Base-by-base conservation (phyloP, 139 green algal species). In the Haematococcus sp. region DNA sequence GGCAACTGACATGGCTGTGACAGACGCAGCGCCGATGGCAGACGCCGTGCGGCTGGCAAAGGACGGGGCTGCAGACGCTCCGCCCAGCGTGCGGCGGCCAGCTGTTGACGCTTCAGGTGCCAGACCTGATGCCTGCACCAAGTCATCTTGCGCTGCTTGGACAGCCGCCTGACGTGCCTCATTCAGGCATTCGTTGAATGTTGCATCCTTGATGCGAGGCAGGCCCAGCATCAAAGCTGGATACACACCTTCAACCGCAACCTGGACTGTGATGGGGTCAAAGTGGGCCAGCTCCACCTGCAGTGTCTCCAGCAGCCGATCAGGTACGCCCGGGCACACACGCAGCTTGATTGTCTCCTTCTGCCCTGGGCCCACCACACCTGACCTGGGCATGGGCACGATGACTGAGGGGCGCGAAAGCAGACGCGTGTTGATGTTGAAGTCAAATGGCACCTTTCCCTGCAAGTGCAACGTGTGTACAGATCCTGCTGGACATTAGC, bases 231-330 rank as follows among this genome's bases (percentile, higher is more conserved):
- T 28, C 20, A 92, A n/a, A 28, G 66, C 70, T 11, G 87, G 83
- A 74, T 92, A 94, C 2, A 88, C 80, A 46, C 88, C 91, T 61
- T 94, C 83, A 3, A 87, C 54, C 32, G 74, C 33, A 49, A 95
- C 71, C 61, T 76, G 73, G 11, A 96, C 30, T 17, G 81, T 46
- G 30, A 89, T 68, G 23, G 91, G 88, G 72, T 93, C 89, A 76
- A 93, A 96, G 73, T 94, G 89, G 51, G 87, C 91, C 7, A 96
- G 67, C 71, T 92, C 85, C 58, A 96, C 68, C 32, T 79, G 68
- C 34, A 94, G 68, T 3, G 73, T 81, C 84, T 96, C 89, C 58
- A 82, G 44, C n/a, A 96, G 72, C 32, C 71, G 63, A 11, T 89
- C 84, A 46, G 91, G 91, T 0, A 94, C 71, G 27, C 88, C 87